These are phyloP conservation scores for Domatiomyces globalis DNA, from an alignment of 2,329 filamentous ascomycete genomes.

Conservation along the genomic window DNA sequence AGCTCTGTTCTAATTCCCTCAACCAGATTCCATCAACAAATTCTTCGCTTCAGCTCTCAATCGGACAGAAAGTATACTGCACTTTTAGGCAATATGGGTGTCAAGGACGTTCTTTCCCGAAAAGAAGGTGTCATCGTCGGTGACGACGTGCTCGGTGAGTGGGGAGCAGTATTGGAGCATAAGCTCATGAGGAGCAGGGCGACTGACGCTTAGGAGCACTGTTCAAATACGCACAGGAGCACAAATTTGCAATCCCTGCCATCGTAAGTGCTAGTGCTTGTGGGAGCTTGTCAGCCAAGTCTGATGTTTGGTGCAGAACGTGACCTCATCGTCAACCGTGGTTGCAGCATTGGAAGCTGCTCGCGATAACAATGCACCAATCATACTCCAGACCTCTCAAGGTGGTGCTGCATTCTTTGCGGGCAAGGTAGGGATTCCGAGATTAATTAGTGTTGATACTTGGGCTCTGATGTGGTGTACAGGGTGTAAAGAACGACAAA, in stretches of 20 bases:
- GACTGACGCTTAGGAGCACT: slow-evolving; percentile 32
- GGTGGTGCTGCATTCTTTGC: slow-evolving; percentile 89
- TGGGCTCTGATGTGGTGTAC: slow-evolving; percentile 4
- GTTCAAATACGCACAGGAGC: slow-evolving; percentile 80
- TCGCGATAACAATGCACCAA: slow-evolving; percentile 75
- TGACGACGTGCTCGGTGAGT: slow-evolving; percentile 43
- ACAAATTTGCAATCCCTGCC: slow-evolving; percentile 78
- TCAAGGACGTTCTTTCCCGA: slow-evolving; percentile 43
- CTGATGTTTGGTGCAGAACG: slow-evolving; percentile 43
- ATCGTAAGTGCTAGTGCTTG: slow-evolving; percentile 37
- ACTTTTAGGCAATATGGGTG: slow-evolving; percentile 22
- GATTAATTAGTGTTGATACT: background rate
- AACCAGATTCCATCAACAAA: background rate
- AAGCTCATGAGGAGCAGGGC: slow-evolving; percentile 15
- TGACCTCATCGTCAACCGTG: slow-evolving; percentile 80
- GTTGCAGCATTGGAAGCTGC: slow-evolving; percentile 88
- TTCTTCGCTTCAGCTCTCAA: background rate
- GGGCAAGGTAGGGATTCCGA: slow-evolving; percentile 49
- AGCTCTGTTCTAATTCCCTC: background rate
- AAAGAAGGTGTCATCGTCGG: slow-evolving; percentile 54
- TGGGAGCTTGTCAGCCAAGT: slow-evolving; percentile 9
- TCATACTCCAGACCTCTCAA: slow-evolving; percentile 87
- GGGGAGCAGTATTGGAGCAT: slow-evolving; percentile 1
- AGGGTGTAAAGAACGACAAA: slow-evolving; percentile 65
- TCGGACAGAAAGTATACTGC: background rate